Evolutionary conservation across 441 rosid species (phyloP), one percentile per base, ranked within the genome.

Genomic region (Eugenia klotzschiana): DNA sequence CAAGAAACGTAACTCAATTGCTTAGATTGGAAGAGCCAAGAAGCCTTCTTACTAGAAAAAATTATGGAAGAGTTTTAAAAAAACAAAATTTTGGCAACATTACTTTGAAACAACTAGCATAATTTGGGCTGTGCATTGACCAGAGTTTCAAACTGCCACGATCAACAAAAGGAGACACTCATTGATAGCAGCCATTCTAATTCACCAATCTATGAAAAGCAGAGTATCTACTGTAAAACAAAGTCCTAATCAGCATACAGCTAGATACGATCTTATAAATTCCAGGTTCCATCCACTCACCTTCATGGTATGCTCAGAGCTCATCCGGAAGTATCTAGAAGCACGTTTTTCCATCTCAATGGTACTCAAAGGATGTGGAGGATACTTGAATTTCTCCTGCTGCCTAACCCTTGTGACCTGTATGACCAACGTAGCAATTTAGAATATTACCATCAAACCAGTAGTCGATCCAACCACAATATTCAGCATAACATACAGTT

Each of bases 221-320:
- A 18, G 74, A 33, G 14, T 64, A 33, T 64, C 74, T 33, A 33
- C 8, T 22, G 1, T 8, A 64, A 64, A 37, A 64, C 46, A 33
- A 20, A 9, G 46, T 64, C n/a, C 77, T 33, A 33, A 33, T 64
- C 77, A 37, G 40, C 40, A 5, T 33, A 33, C 43, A 64, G n/a
- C 46, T 33, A 33, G 15, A 4, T 64, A 3, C 33, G 77, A 64
- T 64, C 46, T 13, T 33, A 64, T 33, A 64, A 40, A 27, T 55
- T 80, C 52, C 51, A 53, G 79, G 13, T 55, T 80, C 46, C 82
- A 82, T 79, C 37, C 29, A 55, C 86, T 85, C 55, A 92, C 99
- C 96, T 96, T 96, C 98, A 95, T 96, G 79, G 98, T 95, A n/a
- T 91, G 96, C 86, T 96, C 98, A 77, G 99, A 96, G 90, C 98